Conservation (phyloP, 768 basidiomycete species). For the Auricularia cornea region DNA sequence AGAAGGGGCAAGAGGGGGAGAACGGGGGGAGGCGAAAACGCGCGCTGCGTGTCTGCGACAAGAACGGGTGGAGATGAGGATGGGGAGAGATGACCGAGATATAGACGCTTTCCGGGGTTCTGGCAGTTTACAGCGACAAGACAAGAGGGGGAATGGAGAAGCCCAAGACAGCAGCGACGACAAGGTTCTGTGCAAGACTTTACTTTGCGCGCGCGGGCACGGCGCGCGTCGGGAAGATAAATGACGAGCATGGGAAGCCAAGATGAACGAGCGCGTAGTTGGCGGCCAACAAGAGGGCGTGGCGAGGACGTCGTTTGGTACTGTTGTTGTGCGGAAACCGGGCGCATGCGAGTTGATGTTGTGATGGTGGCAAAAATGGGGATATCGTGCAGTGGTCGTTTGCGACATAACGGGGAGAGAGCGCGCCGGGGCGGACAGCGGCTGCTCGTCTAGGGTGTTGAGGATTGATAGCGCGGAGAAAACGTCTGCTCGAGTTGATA, state of each 20-base stretch:
- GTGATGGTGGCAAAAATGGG: background rate
- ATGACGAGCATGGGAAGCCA: background rate
- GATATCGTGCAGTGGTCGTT: background rate
- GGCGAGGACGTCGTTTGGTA: background rate
- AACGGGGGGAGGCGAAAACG: background rate
- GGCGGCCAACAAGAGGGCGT: background rate
- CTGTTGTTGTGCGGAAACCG: background rate
- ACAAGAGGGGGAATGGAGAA: background rate
- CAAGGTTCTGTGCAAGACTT: background rate
- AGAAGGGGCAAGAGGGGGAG: background rate
- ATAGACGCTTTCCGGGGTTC: background rate
- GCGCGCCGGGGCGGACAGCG: background rate
- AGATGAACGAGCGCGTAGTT: background rate
- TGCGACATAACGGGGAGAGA: background rate
- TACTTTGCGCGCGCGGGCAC: background rate
- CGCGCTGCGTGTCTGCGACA: background rate
- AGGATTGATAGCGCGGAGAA: background rate
- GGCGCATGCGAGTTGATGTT: background rate
- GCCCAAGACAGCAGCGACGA: background rate
- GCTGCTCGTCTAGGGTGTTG: background rate
- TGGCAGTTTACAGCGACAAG: background rate
- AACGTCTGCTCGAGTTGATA: background rate
- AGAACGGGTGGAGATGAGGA: background rate
- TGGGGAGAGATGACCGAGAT: background rate
- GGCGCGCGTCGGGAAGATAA: background rate